Evolutionary conservation across 2,329 filamentous ascomycete genomes (phyloP).

Genomic region (Colletotrichum tropicale): DNA sequence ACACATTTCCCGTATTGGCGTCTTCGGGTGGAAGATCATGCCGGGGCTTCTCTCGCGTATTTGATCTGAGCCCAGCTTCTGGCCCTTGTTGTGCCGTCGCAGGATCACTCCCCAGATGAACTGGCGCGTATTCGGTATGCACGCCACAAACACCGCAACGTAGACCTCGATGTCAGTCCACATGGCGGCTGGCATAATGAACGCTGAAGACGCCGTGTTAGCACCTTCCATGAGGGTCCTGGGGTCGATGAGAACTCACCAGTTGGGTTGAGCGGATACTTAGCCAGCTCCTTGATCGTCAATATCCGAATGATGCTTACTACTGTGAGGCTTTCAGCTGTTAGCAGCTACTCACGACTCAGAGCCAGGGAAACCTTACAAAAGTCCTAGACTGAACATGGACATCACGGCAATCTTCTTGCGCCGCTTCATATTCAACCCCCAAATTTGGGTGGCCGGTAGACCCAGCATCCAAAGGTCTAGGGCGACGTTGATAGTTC

Average conservation of each 20-base stretch:
- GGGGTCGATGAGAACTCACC: conserved; percentile 22
- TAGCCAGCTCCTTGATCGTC: not conserved
- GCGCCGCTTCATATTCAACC: not conserved
- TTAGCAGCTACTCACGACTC: not conserved
- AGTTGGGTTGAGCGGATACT: not conserved
- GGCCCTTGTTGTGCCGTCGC: not conserved
- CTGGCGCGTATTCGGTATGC: not conserved
- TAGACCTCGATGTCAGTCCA: not conserved
- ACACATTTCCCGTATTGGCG: not conserved
- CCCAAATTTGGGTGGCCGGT: not conserved
- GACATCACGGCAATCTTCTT: not conserved
- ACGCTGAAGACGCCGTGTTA: not conserved
- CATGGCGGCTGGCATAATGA: conserved; percentile 33
- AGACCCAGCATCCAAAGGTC: not conserved
- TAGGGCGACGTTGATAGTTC: not conserved
- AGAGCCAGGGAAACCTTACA: not conserved
- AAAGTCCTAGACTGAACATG: not conserved
- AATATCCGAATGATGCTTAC: not conserved
- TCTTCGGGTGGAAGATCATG: not conserved
- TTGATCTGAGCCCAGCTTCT: not conserved
- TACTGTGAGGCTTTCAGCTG: not conserved
- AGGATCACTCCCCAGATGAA: not conserved
- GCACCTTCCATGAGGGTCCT: not conserved
- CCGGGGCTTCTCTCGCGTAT: not conserved
- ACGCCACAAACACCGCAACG: not conserved